These are phyloP conservation scores for Nepenthes alata DNA, from an alignment of 179 eudicot species.

Conservation along the genomic window DNA sequence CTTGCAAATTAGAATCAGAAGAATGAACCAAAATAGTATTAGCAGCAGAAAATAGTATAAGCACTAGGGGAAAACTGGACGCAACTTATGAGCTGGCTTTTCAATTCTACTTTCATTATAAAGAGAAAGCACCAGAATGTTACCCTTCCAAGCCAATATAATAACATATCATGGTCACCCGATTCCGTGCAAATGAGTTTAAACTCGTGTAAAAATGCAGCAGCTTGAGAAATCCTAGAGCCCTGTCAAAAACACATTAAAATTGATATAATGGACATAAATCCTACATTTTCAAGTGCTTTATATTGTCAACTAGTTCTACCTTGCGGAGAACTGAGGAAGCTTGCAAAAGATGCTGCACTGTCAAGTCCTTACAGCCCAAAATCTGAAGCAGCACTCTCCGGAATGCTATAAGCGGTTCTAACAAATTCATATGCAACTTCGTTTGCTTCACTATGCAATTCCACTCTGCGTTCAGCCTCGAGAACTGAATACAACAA, in stretches of 20 bases:
- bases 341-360: conserved; percentile 79
- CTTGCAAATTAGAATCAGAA: too few relatives aligned
- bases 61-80: too few relatives aligned
- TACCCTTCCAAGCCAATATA: conserved; percentile 96
- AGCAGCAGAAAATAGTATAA: too few relatives aligned
- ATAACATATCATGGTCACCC: conserved; percentile 36
- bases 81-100: too few relatives aligned
- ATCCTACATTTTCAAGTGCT: background rate
- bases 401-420: conserved; percentile 91
- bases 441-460: conserved; percentile 55
- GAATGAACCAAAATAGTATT: too few relatives aligned
- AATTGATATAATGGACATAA: background rate
- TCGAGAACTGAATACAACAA: conserved; percentile 29
- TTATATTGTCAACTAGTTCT: background rate
- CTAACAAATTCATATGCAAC: conserved; percentile 78
- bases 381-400: conserved; percentile 65
- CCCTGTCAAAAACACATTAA: conserved; percentile 35
- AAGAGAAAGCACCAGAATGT: conserved; percentile 4
- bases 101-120: background rate
- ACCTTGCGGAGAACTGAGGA: conserved; percentile 92
- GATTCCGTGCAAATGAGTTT: conserved; percentile 43
- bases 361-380: conserved; percentile 44
- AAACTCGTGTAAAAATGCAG: conserved; percentile 80
- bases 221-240: conserved; percentile 85
- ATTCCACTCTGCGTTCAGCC: conserved; percentile 60